These are phyloP conservation scores for Apiospora kogelbergensis DNA, from an alignment of 2,329 filamentous ascomycete species.

Conservation along the genomic window DNA sequence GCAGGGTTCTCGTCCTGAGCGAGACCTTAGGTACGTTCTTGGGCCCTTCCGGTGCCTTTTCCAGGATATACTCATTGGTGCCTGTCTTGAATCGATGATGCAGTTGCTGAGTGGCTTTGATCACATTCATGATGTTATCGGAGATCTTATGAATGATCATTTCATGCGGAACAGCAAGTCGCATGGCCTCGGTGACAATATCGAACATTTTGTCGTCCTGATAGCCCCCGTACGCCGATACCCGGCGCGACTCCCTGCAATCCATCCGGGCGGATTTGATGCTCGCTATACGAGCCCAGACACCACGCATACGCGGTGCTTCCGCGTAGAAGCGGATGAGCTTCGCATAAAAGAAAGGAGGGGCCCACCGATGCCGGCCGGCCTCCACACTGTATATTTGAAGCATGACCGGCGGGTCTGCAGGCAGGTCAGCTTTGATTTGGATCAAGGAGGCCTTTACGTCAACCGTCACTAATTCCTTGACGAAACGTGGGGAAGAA, in stretches of 20 bases:
- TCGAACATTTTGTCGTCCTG: slow-evolving; percentile 82
- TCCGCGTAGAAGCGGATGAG: slow-evolving; percentile 85
- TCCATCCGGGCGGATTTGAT: slow-evolving; percentile 81
- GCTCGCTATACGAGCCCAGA: slow-evolving; percentile 86
- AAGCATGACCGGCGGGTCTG: slow-evolving; percentile 88
- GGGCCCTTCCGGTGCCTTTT: slow-evolving; percentile 81
- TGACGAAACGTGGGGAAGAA: slow-evolving; percentile 30
- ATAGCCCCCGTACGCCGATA: slow-evolving; percentile 56
- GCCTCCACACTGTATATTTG: slow-evolving; percentile 82
- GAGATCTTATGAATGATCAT: slow-evolving; percentile 85
- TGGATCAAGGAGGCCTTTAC: slow-evolving; percentile 80
- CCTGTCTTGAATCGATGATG: slow-evolving; percentile 89
- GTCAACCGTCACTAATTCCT: slow-evolving; percentile 78
- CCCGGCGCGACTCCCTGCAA: slow-evolving; percentile 73
- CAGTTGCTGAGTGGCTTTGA: slow-evolving; percentile 87
- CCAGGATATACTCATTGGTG: slow-evolving; percentile 83
- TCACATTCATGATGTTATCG: slow-evolving; percentile 87
- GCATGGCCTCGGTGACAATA: slow-evolving; percentile 79
- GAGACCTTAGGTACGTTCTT: slow-evolving; percentile 87
- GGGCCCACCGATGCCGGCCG: slow-evolving; percentile 83
- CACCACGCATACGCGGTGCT: slow-evolving; percentile 75
- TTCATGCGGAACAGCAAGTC: slow-evolving; percentile 86
- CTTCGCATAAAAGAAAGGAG: slow-evolving; percentile 76
- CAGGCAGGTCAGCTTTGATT: slow-evolving; percentile 83
- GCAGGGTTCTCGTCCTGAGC: slow-evolving; percentile 73